phyloP scores from a whole-genome alignment of 768 basidiomycete genomes.

The Panellus pusillus region DNA sequence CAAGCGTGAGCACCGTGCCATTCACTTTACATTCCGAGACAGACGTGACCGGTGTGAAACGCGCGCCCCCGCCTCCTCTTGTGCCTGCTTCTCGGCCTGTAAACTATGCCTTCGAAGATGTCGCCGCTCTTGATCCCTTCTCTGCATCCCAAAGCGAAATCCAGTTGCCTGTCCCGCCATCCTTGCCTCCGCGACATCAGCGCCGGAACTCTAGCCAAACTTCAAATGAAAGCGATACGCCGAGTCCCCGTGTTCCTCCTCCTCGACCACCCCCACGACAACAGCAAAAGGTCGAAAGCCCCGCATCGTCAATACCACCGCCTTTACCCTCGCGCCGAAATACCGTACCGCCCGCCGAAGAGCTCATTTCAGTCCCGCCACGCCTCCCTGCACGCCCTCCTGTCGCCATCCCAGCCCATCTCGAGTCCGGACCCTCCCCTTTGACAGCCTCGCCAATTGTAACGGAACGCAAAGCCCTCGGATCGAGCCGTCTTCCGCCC shows the following conservation, averaged over 20 bases:
- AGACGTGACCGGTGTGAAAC: conserved; percentile 15
- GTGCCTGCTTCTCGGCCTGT: conserved; percentile 1
- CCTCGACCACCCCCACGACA: conserved; percentile 40
- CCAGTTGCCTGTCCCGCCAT: conserved; percentile 27
- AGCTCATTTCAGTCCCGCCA: conserved; percentile 21
- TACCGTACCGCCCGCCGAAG: conserved; percentile 26
- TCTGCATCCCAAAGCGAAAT: conserved; percentile 17
- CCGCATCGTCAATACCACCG: conserved; percentile 35
- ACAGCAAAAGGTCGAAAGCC: conserved; percentile 21
- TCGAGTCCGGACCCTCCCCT: conserved; percentile 18
- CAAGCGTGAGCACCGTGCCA: conserved; percentile 21
- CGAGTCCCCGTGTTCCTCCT: conserved; percentile 25
- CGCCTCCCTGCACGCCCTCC: conserved; percentile 30
- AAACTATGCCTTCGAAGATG: conserved; percentile 21
- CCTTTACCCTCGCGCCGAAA: conserved; percentile 47
- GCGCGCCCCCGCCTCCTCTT: conserved; percentile 23
- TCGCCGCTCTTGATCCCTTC: conserved; percentile 13
- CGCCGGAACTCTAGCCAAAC: conserved; percentile 39
- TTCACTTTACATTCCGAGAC: conserved; percentile 22
- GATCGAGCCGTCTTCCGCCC: conserved; percentile 53
- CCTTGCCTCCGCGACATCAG: conserved; percentile 22
- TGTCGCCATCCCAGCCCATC: conserved; percentile 20
- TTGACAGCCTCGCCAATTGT: conserved; percentile 20
- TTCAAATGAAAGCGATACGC: conserved; percentile 38
- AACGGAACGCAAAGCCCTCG: conserved; percentile 40